Percentiles rank a stretch among this genome's conserved stretches.
Evolutionary conservation across 169 alveolate species (phyloP).

Genomic region (Miamiensis avidus): DNA sequence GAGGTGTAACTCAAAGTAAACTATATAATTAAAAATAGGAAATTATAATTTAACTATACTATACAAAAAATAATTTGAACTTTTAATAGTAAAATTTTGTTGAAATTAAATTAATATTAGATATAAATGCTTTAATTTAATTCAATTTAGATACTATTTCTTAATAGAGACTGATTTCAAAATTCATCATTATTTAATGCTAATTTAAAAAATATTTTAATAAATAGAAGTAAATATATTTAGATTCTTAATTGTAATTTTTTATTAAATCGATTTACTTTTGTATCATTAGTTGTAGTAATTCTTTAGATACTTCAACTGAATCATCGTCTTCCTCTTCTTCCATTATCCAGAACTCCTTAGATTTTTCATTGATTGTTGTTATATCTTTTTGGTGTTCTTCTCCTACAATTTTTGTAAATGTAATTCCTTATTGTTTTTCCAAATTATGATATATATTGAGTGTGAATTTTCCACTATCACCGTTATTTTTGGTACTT

Average conservation of each 20-base stretch:
- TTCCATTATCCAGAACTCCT: background rate
- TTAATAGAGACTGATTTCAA: too few relatives aligned
- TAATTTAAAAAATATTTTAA: too few relatives aligned
- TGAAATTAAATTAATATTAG: too few relatives aligned
- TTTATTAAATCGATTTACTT: background rate
- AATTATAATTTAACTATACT: too few relatives aligned
- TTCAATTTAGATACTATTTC: too few relatives aligned
- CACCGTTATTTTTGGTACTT: background rate
- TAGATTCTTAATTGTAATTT: background rate
- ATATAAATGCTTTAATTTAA: too few relatives aligned
- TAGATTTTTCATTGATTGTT: too few relatives aligned
- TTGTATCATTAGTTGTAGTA: background rate
- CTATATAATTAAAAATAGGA: too few relatives aligned
- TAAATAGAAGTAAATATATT: background rate
- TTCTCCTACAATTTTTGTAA: background rate
- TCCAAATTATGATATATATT: background rate
- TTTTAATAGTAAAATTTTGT: too few relatives aligned
- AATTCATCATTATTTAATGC: background rate
- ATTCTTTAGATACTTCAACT: background rate
- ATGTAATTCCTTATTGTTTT: background rate
- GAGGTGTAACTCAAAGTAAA: too few relatives aligned
- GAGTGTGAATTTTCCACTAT: background rate
- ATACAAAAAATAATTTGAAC: too few relatives aligned
- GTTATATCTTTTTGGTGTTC: too few relatives aligned
- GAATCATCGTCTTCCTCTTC: background rate